Evolutionary conservation across 768 basidiomycete genomes (phyloP).

Genomic region (Thelephora aurantiotincta): DNA sequence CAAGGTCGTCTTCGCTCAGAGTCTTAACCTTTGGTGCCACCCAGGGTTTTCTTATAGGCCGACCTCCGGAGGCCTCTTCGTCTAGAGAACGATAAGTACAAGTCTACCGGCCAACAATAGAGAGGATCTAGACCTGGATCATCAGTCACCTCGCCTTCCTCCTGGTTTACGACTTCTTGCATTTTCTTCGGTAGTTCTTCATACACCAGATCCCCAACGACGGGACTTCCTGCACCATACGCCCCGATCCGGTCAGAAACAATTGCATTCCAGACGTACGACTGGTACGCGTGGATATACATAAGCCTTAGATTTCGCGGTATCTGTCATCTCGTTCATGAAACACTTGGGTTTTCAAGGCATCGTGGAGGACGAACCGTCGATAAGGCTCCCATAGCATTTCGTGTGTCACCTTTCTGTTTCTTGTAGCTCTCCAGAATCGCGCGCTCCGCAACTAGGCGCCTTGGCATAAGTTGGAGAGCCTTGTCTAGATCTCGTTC

Average conservation of each 20-base stretch:
- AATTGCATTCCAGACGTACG: conserved; percentile 96
- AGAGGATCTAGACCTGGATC: background rate
- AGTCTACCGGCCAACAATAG: background rate
- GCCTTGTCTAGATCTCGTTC: conserved; percentile 73
- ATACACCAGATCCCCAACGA: conserved; percentile 86
- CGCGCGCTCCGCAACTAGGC: conserved; percentile 88
- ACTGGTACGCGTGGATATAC: conserved; percentile 98
- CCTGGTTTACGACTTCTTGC: conserved; percentile 19
- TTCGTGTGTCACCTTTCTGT: conserved; percentile 61
- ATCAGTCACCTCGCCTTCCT: conserved; percentile 5
- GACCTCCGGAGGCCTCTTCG: conserved; percentile 7
- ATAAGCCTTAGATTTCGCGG: conserved; percentile 89
- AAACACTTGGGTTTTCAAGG: conserved; percentile 2
- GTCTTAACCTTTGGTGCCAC: conserved; percentile 61
- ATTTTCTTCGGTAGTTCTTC: conserved; percentile 25
- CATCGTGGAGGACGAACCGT: conserved; percentile 31
- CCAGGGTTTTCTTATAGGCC: conserved; percentile 34
- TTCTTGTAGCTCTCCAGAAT: conserved; percentile 84
- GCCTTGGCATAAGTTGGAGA: conserved; percentile 71
- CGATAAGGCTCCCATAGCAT: conserved; percentile 78
- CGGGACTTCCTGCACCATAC: conserved; percentile 57
- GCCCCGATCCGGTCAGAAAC: conserved; percentile 84
- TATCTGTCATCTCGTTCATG: conserved; percentile 38
- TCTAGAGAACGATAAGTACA: conserved; percentile 1
- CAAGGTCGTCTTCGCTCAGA: conserved; percentile 61